Evolutionary conservation across 352 stramenopile species (phyloP), one percentile per base, ranked within the genome.

Genomic region (Thalassiosira mediterranea): DNA sequence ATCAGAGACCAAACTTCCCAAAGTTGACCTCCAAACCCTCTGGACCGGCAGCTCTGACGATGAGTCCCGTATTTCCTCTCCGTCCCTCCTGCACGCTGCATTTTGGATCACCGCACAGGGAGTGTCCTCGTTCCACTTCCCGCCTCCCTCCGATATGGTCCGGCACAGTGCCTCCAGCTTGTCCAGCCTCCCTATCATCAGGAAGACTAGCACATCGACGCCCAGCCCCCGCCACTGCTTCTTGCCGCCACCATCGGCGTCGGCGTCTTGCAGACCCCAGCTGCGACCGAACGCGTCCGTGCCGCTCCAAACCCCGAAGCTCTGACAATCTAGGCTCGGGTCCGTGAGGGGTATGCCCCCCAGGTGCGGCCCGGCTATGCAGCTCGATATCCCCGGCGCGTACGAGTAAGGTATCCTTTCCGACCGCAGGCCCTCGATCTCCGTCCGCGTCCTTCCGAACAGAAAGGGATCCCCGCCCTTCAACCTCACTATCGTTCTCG

Each of bases 161-260:
- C 42, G 15, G 46, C 69, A 80, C n/a, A 80, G 42, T 48, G 54
- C 56, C 13, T 75, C 63, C 38, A 80, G 60, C 49, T 80, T 80
- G 54, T 80, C 71, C 51, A 80, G 75, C 13, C 63, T 11, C 19
- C 71, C 71, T 46, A 80, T 80, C 71, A 80, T 80, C 1, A 80
- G 63, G 57, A 80, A 80, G 3, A 80, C 71, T 28, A 75, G 56
- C 1, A 61, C 54, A 63, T 80, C 71, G 44, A 80, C 71, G 42
- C 40, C 53, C 17, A 53, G 49, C 31, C 23, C 34, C 5, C 49
- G 28, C 42, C 40, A 69, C 4, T 48, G 11, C 11, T 5, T 32
- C 25, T 54, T 34, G n/a, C 29, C 21, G 3, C 31, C 38, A 3
- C 26, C 28, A 48, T 44, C 32, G 46, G 28, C 10, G 23, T 44